Base-by-base conservation (phyloP, 805 yeast genomes). In the Candida glaebosa region DNA sequence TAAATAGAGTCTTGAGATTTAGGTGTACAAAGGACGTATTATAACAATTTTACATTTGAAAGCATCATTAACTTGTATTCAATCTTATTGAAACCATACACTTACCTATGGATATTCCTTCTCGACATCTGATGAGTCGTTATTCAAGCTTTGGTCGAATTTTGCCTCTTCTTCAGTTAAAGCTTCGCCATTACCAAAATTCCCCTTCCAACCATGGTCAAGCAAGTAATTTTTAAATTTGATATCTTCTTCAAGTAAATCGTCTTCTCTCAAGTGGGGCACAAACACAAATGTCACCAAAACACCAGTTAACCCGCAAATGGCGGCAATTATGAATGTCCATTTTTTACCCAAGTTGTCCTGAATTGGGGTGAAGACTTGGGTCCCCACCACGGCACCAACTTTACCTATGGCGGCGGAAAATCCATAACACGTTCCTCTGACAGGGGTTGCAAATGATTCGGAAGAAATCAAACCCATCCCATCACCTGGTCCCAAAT, bases 381-480 rank as follows among this genome's bases (percentile, higher is more conserved):
- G 77, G 18, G 89, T 83, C 20, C 93, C 93, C 16, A 83, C 80
- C 17, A 83, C 89, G n/a, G 91, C 93, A 42, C 93, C 95, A 18
- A 82, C 84, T 60, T 85, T 85, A 43, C 93, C 93, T 37, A 83
- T 67, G 3, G 90, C 93, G 30, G 93, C 93, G 36, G 84, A 74
- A 17, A 85, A 50, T 30, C 91, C 91, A 52, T 85, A 85, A 38
- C 77, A 69, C 0, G 88, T 81, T 30, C 90, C 91, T 60, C 93
- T 72, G 33, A 85, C 79, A 10, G 87, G 84, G 5, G 90, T 82
- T 15, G 93, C 89, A 52, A 72, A 85, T 4, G 78, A 71, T 60
- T 85, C 91, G 18, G 85, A 75, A 10, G 68, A 57, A n/a, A 60
- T 64, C 42, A 86, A 69, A 9, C 91, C 91, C 71, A 84, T 65